Base-by-base conservation (phyloP, 2,329 filamentous ascomycete genomes). In the Microascus cirrosus region DNA sequence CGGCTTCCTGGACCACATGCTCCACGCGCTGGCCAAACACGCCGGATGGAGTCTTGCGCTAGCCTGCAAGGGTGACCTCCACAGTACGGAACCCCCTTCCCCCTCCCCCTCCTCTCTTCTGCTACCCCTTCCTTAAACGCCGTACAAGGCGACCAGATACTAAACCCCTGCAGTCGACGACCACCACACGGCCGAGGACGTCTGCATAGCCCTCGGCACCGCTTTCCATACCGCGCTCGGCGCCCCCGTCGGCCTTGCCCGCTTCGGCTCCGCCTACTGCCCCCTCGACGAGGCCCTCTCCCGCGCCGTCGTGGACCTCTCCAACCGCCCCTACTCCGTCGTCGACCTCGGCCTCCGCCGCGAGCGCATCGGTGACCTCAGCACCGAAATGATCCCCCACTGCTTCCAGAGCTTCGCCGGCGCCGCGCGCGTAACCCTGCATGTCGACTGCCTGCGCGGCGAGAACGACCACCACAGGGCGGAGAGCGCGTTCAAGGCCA, bases 1-100 rank as follows among this genome's bases (percentile, higher is more conserved):
- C 71, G 94, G 94, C 1, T 99, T 99, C 74, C 80, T 99, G 59
- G 94, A 99, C 76, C 94, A 99, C 78, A 97, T 99, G 93, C 81
- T 97, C 55, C 94, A 99, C 73, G 94, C 94, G 6, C 81, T 97
- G 58, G 89, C 94, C 55, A 97, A 99, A 75, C 94, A 99, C 74
- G 85, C 89, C 6, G 93, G 94, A 62, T 97, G 93, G 94, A 94
- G 88, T 75, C 74, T 99, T 65, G 84, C 84, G 35, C 77, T 99
- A 59, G 79, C 84, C 62, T 95, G 90, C 73, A 82, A 87, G 70
- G 94, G 94, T 58, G 94, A 99, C 74, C 75, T 97, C 57, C 89
- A 95, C 77, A 96, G 89, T 93, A 74, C 63, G 84, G 80, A 48
- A 35, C 36, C 48, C 13, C 48, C 7, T 18, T 13, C 10, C 28